phyloP scores from a whole-genome alignment of 1,284 basidiomycete genomes.

The Pseudozyma pruni region DNA sequence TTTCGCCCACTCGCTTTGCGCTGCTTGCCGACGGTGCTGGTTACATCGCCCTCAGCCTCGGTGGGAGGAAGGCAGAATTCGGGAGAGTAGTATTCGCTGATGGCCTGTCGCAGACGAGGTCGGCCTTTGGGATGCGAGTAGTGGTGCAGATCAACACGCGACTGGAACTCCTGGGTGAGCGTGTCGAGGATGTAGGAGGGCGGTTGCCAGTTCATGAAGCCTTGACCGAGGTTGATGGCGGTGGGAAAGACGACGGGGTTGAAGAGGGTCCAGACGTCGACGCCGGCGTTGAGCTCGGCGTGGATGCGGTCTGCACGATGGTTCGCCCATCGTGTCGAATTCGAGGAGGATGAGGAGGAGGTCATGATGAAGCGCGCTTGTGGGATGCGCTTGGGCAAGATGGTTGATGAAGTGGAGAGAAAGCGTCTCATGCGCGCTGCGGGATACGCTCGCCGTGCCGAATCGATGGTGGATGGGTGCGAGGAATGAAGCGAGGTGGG shows the following conservation, averaged over 20 bases:
- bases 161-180: slow-evolving; percentile 29
- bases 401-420: slow-evolving; percentile 1
- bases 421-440: slow-evolving; percentile 17
- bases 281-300: slow-evolving; percentile 52
- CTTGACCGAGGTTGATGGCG: slow-evolving; percentile 66
- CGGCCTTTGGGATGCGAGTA: slow-evolving; percentile 65
- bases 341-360: slow-evolving; percentile 6
- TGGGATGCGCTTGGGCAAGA: slow-evolving; percentile 3
- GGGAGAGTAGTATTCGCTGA: slow-evolving; percentile 50
- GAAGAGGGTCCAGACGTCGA: slow-evolving; percentile 67
- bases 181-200: slow-evolving; percentile 55
- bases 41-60: slow-evolving; percentile 27
- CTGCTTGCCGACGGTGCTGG: slow-evolving; percentile 41
- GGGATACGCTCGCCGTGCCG: no score
- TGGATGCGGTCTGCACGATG: slow-evolving; percentile 46
- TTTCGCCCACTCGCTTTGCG: slow-evolving; percentile 71
- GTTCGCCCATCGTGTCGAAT: slow-evolving; percentile 44
- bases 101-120: slow-evolving; percentile 56
- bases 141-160: slow-evolving; percentile 63
- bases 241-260: slow-evolving; percentile 62
- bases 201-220: slow-evolving; percentile 67
- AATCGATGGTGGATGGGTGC: background rate
- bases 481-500: background rate
- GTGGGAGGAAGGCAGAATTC: slow-evolving; percentile 49
- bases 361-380: slow-evolving; percentile 26